Percentiles rank a stretch among this genome's conserved stretches.
phyloP scores from a whole-genome alignment of 2,329 filamentous ascomycete species.

The Fusarium palustre region DNA sequence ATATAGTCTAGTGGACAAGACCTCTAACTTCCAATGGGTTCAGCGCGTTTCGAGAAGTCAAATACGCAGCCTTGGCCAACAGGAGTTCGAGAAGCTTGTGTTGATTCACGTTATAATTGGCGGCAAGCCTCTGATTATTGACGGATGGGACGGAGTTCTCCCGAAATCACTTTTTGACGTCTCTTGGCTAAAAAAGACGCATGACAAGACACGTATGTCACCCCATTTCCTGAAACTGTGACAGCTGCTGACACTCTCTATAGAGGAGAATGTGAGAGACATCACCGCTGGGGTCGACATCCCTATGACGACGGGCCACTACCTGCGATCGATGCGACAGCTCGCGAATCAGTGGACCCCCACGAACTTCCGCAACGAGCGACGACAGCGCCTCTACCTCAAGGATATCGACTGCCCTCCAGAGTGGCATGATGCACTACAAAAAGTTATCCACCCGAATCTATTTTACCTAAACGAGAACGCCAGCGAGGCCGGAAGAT shows the following conservation, averaged over 20 bases:
- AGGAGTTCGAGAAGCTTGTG: constrained; percentile 88
- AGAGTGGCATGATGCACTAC: constrained; percentile 85
- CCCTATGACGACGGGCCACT: constrained; percentile 88
- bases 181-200: constrained; percentile 82
- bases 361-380: constrained; percentile 80
- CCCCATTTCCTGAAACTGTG: neutral
- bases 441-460: constrained; percentile 80
- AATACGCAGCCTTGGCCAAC: constrained; percentile 79
- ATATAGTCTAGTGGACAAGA: constrained; percentile 77
- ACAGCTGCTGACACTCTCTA: constrained; percentile 35
- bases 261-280: constrained; percentile 88
- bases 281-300: constrained; percentile 78
- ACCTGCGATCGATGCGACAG: constrained; percentile 86
- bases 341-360: constrained; percentile 85
- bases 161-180: constrained; percentile 82
- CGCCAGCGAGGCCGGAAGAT: constrained; percentile 59
- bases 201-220: constrained; percentile 79
- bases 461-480: constrained; percentile 92
- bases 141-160: constrained; percentile 83
- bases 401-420: constrained; percentile 97
- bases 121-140: constrained; percentile 90
- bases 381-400: constrained; percentile 87
- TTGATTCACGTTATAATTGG: constrained; percentile 83
- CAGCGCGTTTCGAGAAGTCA: constrained; percentile 82
- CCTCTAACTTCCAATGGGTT: constrained; percentile 88